Evolutionary conservation across 176 grass and related monocot species (phyloP), one percentile per base, ranked within the genome.

Genomic region (Lolium rigidum): DNA sequence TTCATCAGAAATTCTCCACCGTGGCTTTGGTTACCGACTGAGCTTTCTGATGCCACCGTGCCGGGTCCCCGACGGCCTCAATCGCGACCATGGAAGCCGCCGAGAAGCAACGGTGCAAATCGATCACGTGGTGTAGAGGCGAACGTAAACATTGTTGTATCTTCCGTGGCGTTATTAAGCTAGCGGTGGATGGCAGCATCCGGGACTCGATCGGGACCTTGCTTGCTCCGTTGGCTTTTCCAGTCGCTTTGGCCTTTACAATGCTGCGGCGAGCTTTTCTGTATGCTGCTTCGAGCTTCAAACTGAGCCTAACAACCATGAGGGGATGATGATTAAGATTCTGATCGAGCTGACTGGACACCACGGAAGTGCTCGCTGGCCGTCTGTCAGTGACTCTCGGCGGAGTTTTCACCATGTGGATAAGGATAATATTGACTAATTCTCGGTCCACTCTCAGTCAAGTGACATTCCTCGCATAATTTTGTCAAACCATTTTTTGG

Each of bases 101-200:
- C 2, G 18, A 16, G 86, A 88, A 91, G 89, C 89, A 85, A 14
- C 85, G 3, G 15, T 14, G 26, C 44, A 18, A 39, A 24, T 13
- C n/a, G 43, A 17, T 18, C 82, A 76, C 71, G 47, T 50, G 71
- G 2, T 6, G 25, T 7, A 12, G 22, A 4, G 31, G 64, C 10
- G 4, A 35, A 6, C 0, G n/a, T 14, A 14, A 47, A 18, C 25
- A 70, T n/a, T 35, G 31, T 3, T 43, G 17, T 44, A 6, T 44
- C 20, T 21, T 2, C 0, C 20, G 18, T 7, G 69, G 18, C 38
- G 17, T 70, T 24, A 10, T 70, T 24, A 10, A 11, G 69, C n/a
- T 14, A 0, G 35, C 10, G 41, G 43, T 8, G 15, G 31, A 8
- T 69, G 37, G 24, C 4, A 17, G 20, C 21, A 28, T 10, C 24